phyloP scores from a whole-genome alignment of 129 eudicot species.

The Flaveria brownii region DNA sequence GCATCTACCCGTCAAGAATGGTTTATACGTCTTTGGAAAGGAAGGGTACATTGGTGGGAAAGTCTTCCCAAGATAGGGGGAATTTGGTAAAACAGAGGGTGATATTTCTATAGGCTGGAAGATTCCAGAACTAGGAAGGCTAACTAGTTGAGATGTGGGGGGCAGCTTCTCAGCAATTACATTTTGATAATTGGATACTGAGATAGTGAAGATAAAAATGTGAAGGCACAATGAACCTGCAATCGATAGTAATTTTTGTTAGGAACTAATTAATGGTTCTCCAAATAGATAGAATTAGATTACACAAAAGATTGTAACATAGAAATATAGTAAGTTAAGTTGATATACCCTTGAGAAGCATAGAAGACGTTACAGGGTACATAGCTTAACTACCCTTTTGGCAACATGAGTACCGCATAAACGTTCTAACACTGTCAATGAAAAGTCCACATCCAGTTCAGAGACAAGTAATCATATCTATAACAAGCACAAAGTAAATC shows the following conservation, averaged over 20 bases:
- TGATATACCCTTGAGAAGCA: slow-evolving; percentile 54
- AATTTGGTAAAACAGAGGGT: slow-evolving; percentile 75
- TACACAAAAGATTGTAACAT: not conserved
- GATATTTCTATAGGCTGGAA: slow-evolving; percentile 79
- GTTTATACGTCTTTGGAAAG: slow-evolving; percentile 60
- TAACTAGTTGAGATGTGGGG: slow-evolving; percentile 48
- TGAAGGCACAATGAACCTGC: slow-evolving; percentile 59
- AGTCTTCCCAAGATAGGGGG: slow-evolving; percentile 49
- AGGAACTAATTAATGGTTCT: not conserved
- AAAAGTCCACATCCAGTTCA: slow-evolving; percentile 28
- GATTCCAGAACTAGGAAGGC: slow-evolving; percentile 54
- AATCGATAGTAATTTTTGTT: slow-evolving; percentile 24
- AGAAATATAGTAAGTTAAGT: not conserved
- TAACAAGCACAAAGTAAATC: slow-evolving; percentile 15
- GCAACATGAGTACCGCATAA: slow-evolving; percentile 57
- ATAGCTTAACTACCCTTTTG: slow-evolving; percentile 62
- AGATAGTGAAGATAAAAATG: slow-evolving; percentile 43
- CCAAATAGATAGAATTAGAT: not conserved
- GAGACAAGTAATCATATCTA: slow-evolving; percentile 33
- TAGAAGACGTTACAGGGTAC: slow-evolving; percentile 53
- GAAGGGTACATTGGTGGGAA: slow-evolving; percentile 79
- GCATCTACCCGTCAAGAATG: slow-evolving; percentile 78
- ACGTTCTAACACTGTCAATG: slow-evolving; percentile 25
- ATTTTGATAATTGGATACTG: slow-evolving; percentile 43
- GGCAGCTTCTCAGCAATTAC: slow-evolving; percentile 40